Base-by-base conservation (phyloP, 164 flowering plant species). In the Kalanchoe fedtschenkoi region DNA sequence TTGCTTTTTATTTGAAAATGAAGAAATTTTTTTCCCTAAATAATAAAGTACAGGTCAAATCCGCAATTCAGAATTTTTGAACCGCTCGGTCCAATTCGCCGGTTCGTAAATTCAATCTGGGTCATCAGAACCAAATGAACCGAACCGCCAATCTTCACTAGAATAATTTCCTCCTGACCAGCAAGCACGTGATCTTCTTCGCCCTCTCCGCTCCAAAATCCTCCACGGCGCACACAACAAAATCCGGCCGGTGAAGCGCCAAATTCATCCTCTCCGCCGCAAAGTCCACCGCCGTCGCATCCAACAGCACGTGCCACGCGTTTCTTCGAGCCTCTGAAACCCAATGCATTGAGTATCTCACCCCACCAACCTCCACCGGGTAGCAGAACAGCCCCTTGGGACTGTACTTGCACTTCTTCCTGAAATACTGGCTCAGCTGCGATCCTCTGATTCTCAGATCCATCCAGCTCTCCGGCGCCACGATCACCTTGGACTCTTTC, bases 211-310 rank as follows among this genome's bases (percentile, higher is more conserved):
- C 33, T 8, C 21, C 61, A 17, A 38, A 32, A 22, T 56, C 43
- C 10, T 67, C 61, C 4, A 67, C n/a, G 2, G 61, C 42, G 24
- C 70, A 67, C 54, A 62, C 5, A 53, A 67, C 70, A 42, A 67
- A 67, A 16, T 67, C 70, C 34, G 70, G 70, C 65, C 70, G 61
- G 51, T 67, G 70, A 7, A 67, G 70, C 34, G 70, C 51, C 30
- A 64, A 37, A 2, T 32, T 55, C 55, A 67, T 32, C 53, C 43
- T 43, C 4, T 62, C 61, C 30, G 39, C 22, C 34, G 41, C 65
- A 6, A 62, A 30, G 15, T 24, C 56, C 21, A 67, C 2, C 14
- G 41, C 65, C 15, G 70, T 62, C 9, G 70, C 65, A 29, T 67
- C 70, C 2, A 67, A 41, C 11, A 67, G 61, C 3, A 62, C 65